These are phyloP conservation scores for Diaporthe citriasiana DNA, from an alignment of 2,329 filamentous ascomycete species.

Conservation along the genomic window DNA sequence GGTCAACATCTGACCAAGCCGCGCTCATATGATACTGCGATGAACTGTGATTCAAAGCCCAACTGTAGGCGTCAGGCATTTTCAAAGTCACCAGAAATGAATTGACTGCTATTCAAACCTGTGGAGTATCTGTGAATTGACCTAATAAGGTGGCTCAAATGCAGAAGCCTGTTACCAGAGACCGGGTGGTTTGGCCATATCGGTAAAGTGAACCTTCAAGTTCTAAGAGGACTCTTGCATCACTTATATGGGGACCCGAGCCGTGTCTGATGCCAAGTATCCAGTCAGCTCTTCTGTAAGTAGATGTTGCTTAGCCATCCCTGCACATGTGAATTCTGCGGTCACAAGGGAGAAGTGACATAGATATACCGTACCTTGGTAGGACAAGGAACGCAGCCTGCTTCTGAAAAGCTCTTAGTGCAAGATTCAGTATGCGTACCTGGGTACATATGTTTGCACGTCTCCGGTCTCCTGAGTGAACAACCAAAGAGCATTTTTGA, in stretches of 20 bases:
- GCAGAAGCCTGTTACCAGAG: not conserved
- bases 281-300: not conserved
- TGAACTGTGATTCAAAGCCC: not conserved
- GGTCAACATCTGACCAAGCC: not conserved
- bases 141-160: not conserved
- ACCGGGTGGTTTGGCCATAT: not conserved
- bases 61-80: not conserved
- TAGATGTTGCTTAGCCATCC: not conserved
- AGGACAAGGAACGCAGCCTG: not conserved
- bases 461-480: too few species aligned
- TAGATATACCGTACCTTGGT: not conserved
- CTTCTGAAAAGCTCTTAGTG: not conserved
- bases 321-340: not conserved
- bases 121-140: too few species aligned
- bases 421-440: too few species aligned
- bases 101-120: not conserved
- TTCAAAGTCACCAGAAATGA: not conserved
- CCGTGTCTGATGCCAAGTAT: not conserved
- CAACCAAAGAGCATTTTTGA: not conserved
- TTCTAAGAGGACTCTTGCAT: fast-evolving
- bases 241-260: not conserved
- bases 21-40: not conserved
- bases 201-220: not conserved
- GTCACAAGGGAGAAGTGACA: not conserved
- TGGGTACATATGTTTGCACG: not conserved